Conservation (phyloP, 2,329 filamentous ascomycete genomes). For the Diaporthe destruens region DNA sequence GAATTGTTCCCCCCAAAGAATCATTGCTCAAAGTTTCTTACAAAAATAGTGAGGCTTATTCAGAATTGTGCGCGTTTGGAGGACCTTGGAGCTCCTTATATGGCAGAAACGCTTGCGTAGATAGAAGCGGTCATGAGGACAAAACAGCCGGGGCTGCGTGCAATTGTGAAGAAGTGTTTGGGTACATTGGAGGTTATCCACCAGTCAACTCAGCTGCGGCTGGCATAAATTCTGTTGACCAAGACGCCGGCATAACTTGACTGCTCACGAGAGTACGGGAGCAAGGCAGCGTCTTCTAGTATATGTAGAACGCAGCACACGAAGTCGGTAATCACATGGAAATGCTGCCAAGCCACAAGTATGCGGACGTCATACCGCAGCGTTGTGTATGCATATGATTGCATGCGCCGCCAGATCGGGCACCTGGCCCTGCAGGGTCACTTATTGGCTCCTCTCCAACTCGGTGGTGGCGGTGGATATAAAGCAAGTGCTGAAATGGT, state of each 20-base stretch:
- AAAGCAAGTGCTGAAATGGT: neutral
- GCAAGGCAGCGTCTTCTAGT: too few species aligned
- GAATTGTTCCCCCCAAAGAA: neutral
- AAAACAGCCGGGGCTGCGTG: neutral
- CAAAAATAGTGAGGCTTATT: neutral
- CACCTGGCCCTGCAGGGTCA: neutral
- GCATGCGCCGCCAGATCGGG: neutral
- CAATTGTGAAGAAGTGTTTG: neutral
- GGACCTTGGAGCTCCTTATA: neutral
- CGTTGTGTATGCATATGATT: neutral
- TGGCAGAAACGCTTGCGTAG: neutral
- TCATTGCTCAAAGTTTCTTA: neutral
- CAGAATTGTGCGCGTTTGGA: neutral
- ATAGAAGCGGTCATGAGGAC: neutral
- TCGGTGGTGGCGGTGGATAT: neutral
- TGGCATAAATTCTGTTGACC: neutral
- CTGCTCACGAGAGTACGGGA: too few species aligned
- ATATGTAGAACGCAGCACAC: neutral
- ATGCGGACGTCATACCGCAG: conserved; percentile 10
- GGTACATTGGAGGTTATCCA: neutral
- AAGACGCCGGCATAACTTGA: too few species aligned
- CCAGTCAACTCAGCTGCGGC: neutral
- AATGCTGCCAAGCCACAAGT: neutral
- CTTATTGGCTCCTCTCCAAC: neutral
- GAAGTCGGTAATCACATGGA: neutral